These are phyloP conservation scores for Filobasidium floriforme DNA, from an alignment of 768 basidiomycete genomes.

Conservation along the genomic window DNA sequence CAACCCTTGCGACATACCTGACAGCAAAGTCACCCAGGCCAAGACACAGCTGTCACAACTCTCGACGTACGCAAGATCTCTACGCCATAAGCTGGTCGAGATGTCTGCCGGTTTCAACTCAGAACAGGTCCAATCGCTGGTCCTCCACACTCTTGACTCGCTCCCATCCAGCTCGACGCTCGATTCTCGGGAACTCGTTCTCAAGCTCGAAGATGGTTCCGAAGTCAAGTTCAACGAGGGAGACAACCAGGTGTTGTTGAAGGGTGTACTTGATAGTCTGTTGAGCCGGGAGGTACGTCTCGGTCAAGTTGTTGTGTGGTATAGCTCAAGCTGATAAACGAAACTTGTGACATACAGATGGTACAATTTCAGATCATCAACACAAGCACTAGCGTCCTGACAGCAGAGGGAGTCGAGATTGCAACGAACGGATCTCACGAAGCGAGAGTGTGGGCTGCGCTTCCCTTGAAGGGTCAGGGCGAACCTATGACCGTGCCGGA, in stretches of 20 bases:
- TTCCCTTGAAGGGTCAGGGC: constrained; percentile 65
- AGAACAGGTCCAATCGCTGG: constrained; percentile 59
- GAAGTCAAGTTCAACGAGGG: constrained; percentile 23
- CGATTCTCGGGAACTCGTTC: constrained; percentile 41
- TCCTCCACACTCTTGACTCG: constrained; percentile 64
- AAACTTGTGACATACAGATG: constrained; percentile 55
- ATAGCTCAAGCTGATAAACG: not conserved
- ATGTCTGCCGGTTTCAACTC: constrained; percentile 12
- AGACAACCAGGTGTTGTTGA: constrained; percentile 62
- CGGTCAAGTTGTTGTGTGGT: constrained; percentile 30
- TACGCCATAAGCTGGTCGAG: not conserved
- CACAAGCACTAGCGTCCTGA: constrained; percentile 60
- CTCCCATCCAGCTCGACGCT: constrained; percentile 44
- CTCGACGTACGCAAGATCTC: no score
- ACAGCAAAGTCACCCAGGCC: no score
- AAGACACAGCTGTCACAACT: no score
- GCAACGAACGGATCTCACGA: constrained; percentile 82
- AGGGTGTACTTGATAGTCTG: constrained; percentile 86
- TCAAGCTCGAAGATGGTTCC: constrained; percentile 25
- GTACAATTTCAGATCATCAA: constrained; percentile 72
- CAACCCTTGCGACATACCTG: no score
- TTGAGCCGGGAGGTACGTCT: constrained; percentile 65
- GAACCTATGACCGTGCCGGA: constrained; percentile 59
- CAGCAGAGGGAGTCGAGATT: constrained; percentile 74
- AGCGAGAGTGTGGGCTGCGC: constrained; percentile 81